Percentiles rank a stretch among this genome's conserved stretches.
Evolutionary conservation across 2,329 filamentous ascomycete species (phyloP).

Genomic region (Talaromyces piceae): DNA sequence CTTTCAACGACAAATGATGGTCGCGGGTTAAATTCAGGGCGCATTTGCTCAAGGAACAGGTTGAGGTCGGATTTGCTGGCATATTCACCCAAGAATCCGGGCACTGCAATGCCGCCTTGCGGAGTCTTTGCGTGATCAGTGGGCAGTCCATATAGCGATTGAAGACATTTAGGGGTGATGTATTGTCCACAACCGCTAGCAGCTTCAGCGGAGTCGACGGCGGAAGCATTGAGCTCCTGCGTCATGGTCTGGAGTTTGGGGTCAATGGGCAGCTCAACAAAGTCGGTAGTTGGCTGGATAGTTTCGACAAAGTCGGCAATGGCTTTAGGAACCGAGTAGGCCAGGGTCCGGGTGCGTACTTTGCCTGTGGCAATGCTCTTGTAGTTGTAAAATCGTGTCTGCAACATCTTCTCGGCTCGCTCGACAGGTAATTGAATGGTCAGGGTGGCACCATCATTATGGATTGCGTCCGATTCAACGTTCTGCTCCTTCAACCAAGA

Average conservation of each 20-base stretch:
- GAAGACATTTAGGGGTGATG: constrained; percentile 44
- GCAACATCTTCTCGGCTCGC: constrained; percentile 49
- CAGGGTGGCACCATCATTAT: constrained; percentile 53
- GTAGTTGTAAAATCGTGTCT: constrained; percentile 52
- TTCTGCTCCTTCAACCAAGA: constrained; percentile 49
- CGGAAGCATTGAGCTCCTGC: background rate
- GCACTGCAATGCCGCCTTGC: constrained; percentile 36
- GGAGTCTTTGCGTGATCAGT: constrained; percentile 28
- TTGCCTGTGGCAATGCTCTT: constrained; percentile 36
- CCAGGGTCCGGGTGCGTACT: constrained; percentile 46
- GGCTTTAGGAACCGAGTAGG: constrained; percentile 55
- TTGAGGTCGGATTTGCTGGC: constrained; percentile 49
- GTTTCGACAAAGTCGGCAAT: constrained; percentile 51
- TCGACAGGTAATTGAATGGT: constrained; percentile 39
- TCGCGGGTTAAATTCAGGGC: constrained; percentile 41
- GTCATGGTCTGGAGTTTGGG: background rate
- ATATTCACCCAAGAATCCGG: constrained; percentile 45
- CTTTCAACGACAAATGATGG: constrained; percentile 50
- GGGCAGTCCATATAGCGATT: constrained; percentile 41
- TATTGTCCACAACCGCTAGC: background rate
- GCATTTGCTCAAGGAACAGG: constrained; percentile 48
- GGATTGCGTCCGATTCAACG: constrained; percentile 38
- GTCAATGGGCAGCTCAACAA: constrained; percentile 38
- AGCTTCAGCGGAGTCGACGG: background rate
- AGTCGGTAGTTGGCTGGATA: constrained; percentile 59